Base-by-base conservation (phyloP, 2,329 filamentous ascomycete genomes). In the Xylariaceae sp. region DNA sequence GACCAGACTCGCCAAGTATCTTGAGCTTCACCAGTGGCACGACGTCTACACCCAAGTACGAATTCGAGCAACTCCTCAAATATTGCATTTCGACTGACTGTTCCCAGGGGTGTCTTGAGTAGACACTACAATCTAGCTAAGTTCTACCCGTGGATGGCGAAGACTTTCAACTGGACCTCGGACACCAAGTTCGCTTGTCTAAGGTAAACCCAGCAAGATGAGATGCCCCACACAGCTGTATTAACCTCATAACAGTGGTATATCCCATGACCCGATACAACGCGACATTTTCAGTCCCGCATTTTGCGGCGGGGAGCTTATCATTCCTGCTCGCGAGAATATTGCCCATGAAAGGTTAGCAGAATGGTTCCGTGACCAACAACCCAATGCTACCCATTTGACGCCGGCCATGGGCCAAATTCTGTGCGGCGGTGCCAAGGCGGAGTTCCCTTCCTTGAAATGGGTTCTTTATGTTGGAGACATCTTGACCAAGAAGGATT, bases 401-500 rank as follows among this genome's bases (percentile, higher is more conserved):
- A 99, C 94, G 1, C 94, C 94, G 10, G 94, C 94, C 51, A 97
- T 97, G 92, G 92, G 92, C 50, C 90, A 97, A 63, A 94, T 97
- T 55, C 75, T 97, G 2, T 86, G 93, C n/a, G 92, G 91, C 41
- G 90, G 89, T 60, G 88, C 90, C 19, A 86, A 75, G 3, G 85
- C 89, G 0, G 71, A 88, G 59, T 95, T 97, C 64, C 87, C 90
- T 1, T 77, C 80, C 12, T 76, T 97, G n/a, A 79, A 87, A 52
- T 78, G 84, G 51, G 90, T 86, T 16, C 93, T 97, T 76, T 97
- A 93, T 57, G 93, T 97, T 1, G 94, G 94, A 31, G 93, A 97
- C 65, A 77, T 97, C 33, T 71, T 97, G 44, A 95, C 90, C 57
- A 96, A 86, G 66, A 81, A 84, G 65, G 93, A 97, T 63, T 95